Base-by-base conservation (phyloP, 2,329 filamentous ascomycete genomes). In the Cladosporium sp. region DNA sequence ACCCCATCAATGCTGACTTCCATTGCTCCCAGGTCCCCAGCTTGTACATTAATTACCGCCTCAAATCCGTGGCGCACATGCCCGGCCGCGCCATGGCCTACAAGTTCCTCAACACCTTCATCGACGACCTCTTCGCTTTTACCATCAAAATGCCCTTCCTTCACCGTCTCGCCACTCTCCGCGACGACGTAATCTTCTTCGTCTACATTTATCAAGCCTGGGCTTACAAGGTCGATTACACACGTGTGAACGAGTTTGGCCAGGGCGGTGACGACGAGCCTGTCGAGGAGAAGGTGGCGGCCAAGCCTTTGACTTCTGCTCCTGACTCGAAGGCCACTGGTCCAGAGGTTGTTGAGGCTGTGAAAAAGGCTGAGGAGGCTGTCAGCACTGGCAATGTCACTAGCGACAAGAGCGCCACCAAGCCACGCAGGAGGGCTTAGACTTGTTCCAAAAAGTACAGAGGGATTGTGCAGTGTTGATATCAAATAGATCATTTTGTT, bases 101-200 rank as follows among this genome's bases (percentile, higher is more conserved):
- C 83, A 97, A 97, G 78, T 96, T 96, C 76, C 79, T 97, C 64
- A 97, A 97, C 78, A 97, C 94, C 4, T 99, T 99, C 73, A 97
- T 99, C 72, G 94, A 99, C 74, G 94, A 99, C 71, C 80, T 99
- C 32, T 99, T 99, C 70, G 94, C 94, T 2, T 99, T 97, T 70
- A 99, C 94, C 37, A 97, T 99, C 79, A 97, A 97, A 78, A 99
- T 99, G 94, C 94, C 94, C 0, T 85, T 92, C 61, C 80, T 99
- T 52, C 94, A 99, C 74, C 85, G 94, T 15, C 80, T 99, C 51
- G 91, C 94, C 0, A 97, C 94, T 0, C 82, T 99, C 62, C 83
- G 94, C 60, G 94, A 99, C 72, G 94, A 99, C 70, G 81, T 99
- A 64, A 97, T 99, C 71, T 99, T 99, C 81, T 99, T 99, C 72